Evolutionary conservation across 441 rosid genomes (phyloP).

Genomic region (Eruca vesicaria): DNA sequence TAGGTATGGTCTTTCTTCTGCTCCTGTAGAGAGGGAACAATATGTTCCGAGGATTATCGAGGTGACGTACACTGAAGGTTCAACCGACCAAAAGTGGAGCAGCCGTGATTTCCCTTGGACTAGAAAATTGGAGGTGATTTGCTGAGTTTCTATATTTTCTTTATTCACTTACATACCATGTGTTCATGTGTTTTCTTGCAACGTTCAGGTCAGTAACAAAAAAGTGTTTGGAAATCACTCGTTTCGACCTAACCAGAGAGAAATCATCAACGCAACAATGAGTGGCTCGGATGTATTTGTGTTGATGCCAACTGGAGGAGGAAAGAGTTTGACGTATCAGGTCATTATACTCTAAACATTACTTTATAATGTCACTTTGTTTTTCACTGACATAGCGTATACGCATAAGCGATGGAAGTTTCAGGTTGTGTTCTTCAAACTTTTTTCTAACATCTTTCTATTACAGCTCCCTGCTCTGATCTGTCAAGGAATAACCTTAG

Average conservation of each 20-base stretch:
- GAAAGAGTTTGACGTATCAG: conserved; percentile 98
- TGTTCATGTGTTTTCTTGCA: conserved; percentile 34
- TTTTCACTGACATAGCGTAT: conserved; percentile 3
- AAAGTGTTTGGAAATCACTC: conserved; percentile 96
- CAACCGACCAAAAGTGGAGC: conserved; percentile 85
- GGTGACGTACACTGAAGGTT: conserved; percentile 90
- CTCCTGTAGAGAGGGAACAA: conserved; percentile 68
- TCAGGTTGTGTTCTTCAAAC: conserved; percentile 10
- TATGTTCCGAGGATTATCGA: conserved; percentile 68
- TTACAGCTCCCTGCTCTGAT: conserved; percentile 92
- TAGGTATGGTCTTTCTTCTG: conserved; percentile 49
- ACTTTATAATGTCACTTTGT: background rate
- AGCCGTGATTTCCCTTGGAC: conserved; percentile 77
- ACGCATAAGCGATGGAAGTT: conserved; percentile 10
- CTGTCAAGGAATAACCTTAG: conserved; percentile 87
- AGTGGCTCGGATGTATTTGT: conserved; percentile 97
- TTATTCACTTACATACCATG: conserved; percentile 36
- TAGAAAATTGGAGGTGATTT: conserved; percentile 69
- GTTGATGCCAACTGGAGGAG: conserved; percentile 99
- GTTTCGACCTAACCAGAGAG: conserved; percentile 95
- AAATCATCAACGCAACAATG: conserved; percentile 96
- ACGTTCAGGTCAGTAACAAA: conserved; percentile 73
- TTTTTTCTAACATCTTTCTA: conserved; percentile 22
- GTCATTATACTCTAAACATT: conserved; percentile 35
- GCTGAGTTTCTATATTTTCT: conserved; percentile 18